Evolutionary conservation across 164 flowering plant species (phyloP), one percentile per base, ranked within the genome.

Genomic region (Cinnamomum micranthum): DNA sequence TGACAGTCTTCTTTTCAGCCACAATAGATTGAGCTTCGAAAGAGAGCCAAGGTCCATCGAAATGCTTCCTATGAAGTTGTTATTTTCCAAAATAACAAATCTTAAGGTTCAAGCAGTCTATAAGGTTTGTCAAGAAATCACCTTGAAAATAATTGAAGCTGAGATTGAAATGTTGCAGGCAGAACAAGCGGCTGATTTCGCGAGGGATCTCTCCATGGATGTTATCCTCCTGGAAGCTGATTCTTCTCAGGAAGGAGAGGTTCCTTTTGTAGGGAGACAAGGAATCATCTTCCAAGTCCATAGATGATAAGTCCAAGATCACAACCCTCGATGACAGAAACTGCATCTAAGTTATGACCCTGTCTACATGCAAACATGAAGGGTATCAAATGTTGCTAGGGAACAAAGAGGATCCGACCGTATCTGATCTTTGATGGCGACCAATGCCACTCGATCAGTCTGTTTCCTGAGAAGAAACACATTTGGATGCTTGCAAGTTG

Each of bases 201-300:
- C 47, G 23, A 1, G 88, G 87, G 72, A 88, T 25, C 14, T 65
- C 19, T 11, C 88, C 88, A 5, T 5, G 17, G 6, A 84, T 72
- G 20, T 52, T 59, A 74, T 88, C 87, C 65, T 80, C 35, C 59
- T 75, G 78, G 15, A 88, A 81, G 6, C 82, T 67, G 70, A 88
- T 79, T 25, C 74, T 71, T 14, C 23, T 27, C 2, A 88, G 88
- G 68, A 77, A 83, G 24, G 87, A 80, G 67, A 88, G 84, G 35
- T 88, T 87, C 12, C 82, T 85, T 5, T 86, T 66, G 20, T 73
- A 73, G 12, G 92, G 87, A 72, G 77, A 76, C 3, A 87, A 66
- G 28, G 84, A 5, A 11, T 86, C 89, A 11, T 86, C 89, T 0
- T 22, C 24, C 15, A 88, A 51, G 6, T 74, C 35, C 2, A 62